These are phyloP conservation scores for Bipolaris gigantea DNA, from an alignment of 2,329 filamentous ascomycete genomes.

Conservation along the genomic window DNA sequence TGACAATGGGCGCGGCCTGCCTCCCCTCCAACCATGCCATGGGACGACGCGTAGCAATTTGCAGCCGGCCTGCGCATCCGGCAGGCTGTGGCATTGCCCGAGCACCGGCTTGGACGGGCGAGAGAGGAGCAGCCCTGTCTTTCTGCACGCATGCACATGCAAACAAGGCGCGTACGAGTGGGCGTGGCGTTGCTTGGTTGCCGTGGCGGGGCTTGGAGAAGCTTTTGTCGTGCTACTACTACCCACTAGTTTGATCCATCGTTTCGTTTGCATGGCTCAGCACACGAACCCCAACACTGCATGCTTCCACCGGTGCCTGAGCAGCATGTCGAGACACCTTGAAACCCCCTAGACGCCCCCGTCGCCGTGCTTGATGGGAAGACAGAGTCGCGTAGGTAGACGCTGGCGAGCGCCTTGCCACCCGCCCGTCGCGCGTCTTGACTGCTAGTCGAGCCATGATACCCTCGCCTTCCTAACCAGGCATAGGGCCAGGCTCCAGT, in stretches of 20 bases:
- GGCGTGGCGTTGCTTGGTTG: conserved; percentile 13
- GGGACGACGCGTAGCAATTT: background rate
- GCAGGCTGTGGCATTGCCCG: background rate
- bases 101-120: background rate
- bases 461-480: conserved; percentile 18
- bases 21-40: background rate
- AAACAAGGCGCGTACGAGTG: background rate
- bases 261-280: conserved; percentile 7
- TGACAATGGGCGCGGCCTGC: background rate
- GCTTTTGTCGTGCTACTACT: conserved; percentile 14
- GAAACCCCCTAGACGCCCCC: too few species aligned
- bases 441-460: background rate
- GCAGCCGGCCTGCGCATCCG: conserved; percentile 1
- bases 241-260: conserved; percentile 7
- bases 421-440: background rate
- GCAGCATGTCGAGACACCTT: too few species aligned
- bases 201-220: conserved; percentile 20
- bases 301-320: conserved; percentile 3
- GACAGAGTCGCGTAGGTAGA: background rate
- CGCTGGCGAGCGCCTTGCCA: background rate
- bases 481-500: conserved; percentile 9
- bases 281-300: background rate
- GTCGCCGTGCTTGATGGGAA: background rate
- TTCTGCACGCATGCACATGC: background rate
- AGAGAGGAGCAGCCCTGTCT: conserved; percentile 1